Conservation (phyloP, 257 asterid species). For the Nicotiana tomentosiformis region DNA sequence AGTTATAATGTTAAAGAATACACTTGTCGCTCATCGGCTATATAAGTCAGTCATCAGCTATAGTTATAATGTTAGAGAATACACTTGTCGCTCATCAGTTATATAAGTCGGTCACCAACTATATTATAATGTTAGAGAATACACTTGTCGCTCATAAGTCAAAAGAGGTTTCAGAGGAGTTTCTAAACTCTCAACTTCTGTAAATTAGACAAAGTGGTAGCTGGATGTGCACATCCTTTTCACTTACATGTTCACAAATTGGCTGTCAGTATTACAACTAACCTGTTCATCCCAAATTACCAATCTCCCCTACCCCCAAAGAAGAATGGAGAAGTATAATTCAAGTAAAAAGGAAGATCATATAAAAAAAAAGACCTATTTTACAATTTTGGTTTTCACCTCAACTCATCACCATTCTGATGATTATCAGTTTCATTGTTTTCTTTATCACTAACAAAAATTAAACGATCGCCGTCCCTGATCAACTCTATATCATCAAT, state of each 20-base stretch:
- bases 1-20: too few species aligned
- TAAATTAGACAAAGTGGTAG: background rate
- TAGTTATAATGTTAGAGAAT: background rate
- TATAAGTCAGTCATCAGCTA: background rate
- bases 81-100: background rate
- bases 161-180: background rate
- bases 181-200: background rate
- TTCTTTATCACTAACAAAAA: conserved; percentile 33
- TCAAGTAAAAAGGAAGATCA: too few species aligned
- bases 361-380: background rate
- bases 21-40: background rate
- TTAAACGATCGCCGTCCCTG: conserved; percentile 69
- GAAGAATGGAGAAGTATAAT: background rate
- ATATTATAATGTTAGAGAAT: background rate
- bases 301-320: background rate
- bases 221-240: background rate
- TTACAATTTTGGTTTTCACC: background rate
- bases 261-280: background rate
- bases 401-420: background rate
- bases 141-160: background rate
- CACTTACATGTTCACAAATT: conserved; percentile 1
- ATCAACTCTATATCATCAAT: conserved; percentile 59
- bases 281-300: background rate
- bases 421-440: background rate
- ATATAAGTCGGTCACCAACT: background rate